Percentiles rank a stretch among this genome's conserved stretches.
Evolutionary conservation across 225 moss, liverwort and hornwort genomes (phyloP).

Genomic region (Sphagnum tenellum): DNA sequence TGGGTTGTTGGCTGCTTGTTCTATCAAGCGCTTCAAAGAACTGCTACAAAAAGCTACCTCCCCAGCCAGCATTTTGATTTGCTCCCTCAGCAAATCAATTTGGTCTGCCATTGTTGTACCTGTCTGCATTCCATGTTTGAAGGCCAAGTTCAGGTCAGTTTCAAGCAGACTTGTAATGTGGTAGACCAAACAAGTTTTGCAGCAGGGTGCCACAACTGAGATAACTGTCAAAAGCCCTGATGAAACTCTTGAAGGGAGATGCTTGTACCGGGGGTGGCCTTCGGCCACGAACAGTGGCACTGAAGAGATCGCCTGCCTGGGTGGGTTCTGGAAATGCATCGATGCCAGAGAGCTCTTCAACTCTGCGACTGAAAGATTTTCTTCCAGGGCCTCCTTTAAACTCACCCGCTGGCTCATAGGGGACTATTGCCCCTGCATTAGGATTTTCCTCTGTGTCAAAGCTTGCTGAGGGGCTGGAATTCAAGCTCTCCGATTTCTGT

Average conservation of each 20-base stretch:
- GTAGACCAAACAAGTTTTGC: no score
- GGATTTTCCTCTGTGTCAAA: slow-evolving; percentile 68
- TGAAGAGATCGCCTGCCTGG: slow-evolving; percentile 94
- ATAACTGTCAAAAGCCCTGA: no score
- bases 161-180: no score
- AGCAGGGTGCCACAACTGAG: no score
- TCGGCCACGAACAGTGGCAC: slow-evolving; percentile 88
- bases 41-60: slow-evolving; percentile 96
- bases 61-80: slow-evolving; percentile 91
- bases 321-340: slow-evolving; percentile 85
- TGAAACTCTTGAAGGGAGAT: no score
- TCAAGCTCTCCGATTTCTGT: slow-evolving; percentile 78
- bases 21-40: slow-evolving; percentile 83
- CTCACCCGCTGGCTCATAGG: slow-evolving; percentile 52
- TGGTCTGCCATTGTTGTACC: slow-evolving; percentile 97
- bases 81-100: slow-evolving; percentile 89
- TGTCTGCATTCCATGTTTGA: slow-evolving; percentile 33
- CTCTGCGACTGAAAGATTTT: slow-evolving; percentile 83
- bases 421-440: slow-evolving; percentile 61
- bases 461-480: slow-evolving; percentile 69
- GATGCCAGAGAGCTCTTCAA: slow-evolving; percentile 52
- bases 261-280: slow-evolving; percentile 62
- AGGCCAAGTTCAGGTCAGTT: no score
- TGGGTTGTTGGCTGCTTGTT: slow-evolving; percentile 67
- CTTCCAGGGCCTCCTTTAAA: slow-evolving; percentile 53